A percentile compares a stretch with the other conserved stretches of the same genome.
Evolutionary conservation across 306 rosid species (phyloP).

Genomic region (Quercus glauca): DNA sequence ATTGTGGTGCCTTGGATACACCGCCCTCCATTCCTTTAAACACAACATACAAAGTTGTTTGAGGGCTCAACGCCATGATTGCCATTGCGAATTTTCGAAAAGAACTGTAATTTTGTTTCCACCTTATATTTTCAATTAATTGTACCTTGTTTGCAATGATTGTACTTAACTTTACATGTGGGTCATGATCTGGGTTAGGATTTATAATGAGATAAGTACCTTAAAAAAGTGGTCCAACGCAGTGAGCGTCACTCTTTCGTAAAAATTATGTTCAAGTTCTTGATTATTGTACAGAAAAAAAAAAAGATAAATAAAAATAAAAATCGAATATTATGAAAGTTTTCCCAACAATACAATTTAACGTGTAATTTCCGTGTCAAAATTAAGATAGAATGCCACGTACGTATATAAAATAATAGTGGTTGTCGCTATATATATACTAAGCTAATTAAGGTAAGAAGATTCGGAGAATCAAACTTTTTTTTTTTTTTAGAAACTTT

Average conservation of each 20-base stretch:
- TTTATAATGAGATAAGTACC: not conserved
- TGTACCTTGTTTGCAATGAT: not conserved
- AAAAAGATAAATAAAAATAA: not conserved
- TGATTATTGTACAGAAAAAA: not conserved
- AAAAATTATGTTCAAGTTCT: not conserved
- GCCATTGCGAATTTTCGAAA: not conserved
- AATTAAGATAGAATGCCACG: no score
- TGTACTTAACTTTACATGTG: not conserved
- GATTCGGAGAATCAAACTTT: no score
- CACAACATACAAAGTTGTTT: not conserved
- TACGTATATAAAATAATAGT: no score
- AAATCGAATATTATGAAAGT: not conserved
- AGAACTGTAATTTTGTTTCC: not conserved
- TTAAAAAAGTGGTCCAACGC: not conserved
- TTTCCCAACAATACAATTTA: not conserved
- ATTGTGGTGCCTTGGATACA: no score
- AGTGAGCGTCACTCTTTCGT: not conserved
- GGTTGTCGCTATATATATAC: no score
- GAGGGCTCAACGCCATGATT: not conserved
- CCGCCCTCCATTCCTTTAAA: no score
- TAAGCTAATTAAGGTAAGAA: no score
- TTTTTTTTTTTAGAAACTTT: no score
- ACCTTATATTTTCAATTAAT: not conserved
- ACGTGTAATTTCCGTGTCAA: no score
- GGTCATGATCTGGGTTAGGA: not conserved